Conservation (phyloP, 208 protist genomes). For the Trypanosoma scelopori region DNA sequence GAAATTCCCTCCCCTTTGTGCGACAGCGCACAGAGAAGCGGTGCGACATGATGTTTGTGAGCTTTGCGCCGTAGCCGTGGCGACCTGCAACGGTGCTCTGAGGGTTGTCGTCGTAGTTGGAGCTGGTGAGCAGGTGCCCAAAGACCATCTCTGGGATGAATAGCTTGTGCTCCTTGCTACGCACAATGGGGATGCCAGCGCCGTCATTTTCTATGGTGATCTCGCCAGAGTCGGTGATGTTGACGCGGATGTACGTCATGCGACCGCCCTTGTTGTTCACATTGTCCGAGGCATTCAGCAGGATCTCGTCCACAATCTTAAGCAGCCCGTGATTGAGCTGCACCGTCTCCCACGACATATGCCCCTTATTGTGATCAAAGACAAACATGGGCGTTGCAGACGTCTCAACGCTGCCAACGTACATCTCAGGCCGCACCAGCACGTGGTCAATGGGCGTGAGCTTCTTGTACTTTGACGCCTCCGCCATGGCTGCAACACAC, state of each 20-base stretch:
- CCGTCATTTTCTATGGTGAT: slow-evolving; percentile 97
- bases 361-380: slow-evolving; percentile 79
- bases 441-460: slow-evolving; percentile 96
- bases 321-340: slow-evolving; percentile 95
- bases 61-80: slow-evolving; percentile 97
- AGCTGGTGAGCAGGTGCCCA: slow-evolving; percentile 95
- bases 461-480: slow-evolving; percentile 91
- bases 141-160: slow-evolving; percentile 99
- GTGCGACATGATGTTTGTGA: slow-evolving; percentile 99
- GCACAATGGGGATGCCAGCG: slow-evolving; percentile 91
- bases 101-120: slow-evolving; percentile 96
- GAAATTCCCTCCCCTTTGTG: slow-evolving; percentile 86
- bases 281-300: slow-evolving; percentile 98
- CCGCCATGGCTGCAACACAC: slow-evolving; percentile 42
- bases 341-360: slow-evolving; percentile 88
- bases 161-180: slow-evolving; percentile 90
- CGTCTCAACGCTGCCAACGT: slow-evolving; percentile 95
- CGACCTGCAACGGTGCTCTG: slow-evolving; percentile 93
- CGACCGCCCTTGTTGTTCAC: slow-evolving; percentile 65
- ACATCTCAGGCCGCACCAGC: slow-evolving; percentile 97
- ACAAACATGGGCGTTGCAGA: slow-evolving; percentile 85
- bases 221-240: slow-evolving; percentile 82
- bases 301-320: slow-evolving; percentile 99
- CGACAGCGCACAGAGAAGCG: slow-evolving; percentile 95
- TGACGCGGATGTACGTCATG: slow-evolving; percentile 92